Evolutionary conservation across 441 rosid genomes (phyloP), one percentile per base, ranked within the genome.

Genomic region (Melastoma candidum): DNA sequence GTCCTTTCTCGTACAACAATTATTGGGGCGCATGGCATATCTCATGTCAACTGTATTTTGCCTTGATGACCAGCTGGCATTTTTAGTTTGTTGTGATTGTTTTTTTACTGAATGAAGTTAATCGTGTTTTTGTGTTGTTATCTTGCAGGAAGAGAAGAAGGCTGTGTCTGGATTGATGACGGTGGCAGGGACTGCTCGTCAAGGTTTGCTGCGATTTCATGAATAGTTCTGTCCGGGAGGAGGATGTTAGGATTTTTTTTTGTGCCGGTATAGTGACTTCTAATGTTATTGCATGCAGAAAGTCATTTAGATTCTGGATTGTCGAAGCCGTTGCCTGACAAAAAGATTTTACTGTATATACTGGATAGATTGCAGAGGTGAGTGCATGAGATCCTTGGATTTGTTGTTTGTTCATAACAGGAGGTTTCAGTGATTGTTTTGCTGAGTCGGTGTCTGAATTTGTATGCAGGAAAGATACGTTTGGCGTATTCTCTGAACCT

Each of bases 291-390:
- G 43, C 46, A 13, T 52, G 56, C 43, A 45, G 56, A 52, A 75
- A 76, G 78, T 59, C 65, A 47, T 55, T 29, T 70, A 59, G 72
- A 73, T 56, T 63, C 60, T 58, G 68, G 74, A 41, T 72, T 66
- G 63, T 51, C 63, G 36, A 67, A 66, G 3, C 64, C 69, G 56
- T 71, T 71, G 61, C 75, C 75, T 43, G 69, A 71, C 60, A 60
- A 67, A 64, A 67, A 60, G 62, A 60, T 71, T 43, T 57, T 71
- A 48, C 63, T 64, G 56, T 71, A 67, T 63, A 71, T 71, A 54
- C 69, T 71, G 41, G 75, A 71, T 45, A 71, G 75, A 64, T 67
- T 71, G 67, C 75, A 67, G 64, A 71, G 67, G 75, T 71, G 52
- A 17, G 71, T 60, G 29, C 56, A 47, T 50, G 46, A 36, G 48